phyloP scores from a whole-genome alignment of 768 basidiomycete species.

The Cyclocybe aegerita region DNA sequence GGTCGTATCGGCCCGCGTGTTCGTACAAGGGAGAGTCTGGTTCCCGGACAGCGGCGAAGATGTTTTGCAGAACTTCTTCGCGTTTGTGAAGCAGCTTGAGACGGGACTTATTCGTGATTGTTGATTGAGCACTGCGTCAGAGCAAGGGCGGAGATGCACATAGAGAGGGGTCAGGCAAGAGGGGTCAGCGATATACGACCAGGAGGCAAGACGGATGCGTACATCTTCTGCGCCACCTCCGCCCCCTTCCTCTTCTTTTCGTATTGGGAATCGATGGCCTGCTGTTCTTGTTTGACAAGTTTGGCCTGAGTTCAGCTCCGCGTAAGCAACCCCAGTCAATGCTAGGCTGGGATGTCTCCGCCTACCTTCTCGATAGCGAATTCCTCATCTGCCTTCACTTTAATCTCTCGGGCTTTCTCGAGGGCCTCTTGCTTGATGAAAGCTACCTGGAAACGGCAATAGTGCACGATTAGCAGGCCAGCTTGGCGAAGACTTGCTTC shows the following conservation, averaged over 20 bases:
- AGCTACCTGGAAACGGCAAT: conserved; percentile 60
- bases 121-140: conserved; percentile 79
- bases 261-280: conserved; percentile 89
- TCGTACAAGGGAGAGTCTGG: conserved; percentile 61
- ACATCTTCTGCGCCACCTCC: conserved; percentile 98
- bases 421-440: conserved; percentile 99
- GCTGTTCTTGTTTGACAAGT: conserved; percentile 94
- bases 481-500: not conserved
- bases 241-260: conserved; percentile 96
- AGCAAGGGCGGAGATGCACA: conserved; percentile 1
- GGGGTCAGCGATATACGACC: not conserved
- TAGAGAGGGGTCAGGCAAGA: not conserved
- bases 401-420: conserved; percentile 97
- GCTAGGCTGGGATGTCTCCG: not conserved
- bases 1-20: conserved; percentile 68
- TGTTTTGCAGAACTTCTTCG: conserved; percentile 88
- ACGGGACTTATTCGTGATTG: conserved; percentile 94
- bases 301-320: conserved; percentile 63
- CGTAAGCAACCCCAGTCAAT: too few species aligned
- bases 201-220: conserved; percentile 21
- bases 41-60: conserved; percentile 74
- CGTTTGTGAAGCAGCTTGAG: conserved; percentile 86
- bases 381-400: conserved; percentile 97
- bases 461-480: conserved; percentile 3
- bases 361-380: conserved; percentile 96